Evolutionary conservation across 2,329 filamentous ascomycete species (phyloP).

Genomic region (Exophiala mesophila): DNA sequence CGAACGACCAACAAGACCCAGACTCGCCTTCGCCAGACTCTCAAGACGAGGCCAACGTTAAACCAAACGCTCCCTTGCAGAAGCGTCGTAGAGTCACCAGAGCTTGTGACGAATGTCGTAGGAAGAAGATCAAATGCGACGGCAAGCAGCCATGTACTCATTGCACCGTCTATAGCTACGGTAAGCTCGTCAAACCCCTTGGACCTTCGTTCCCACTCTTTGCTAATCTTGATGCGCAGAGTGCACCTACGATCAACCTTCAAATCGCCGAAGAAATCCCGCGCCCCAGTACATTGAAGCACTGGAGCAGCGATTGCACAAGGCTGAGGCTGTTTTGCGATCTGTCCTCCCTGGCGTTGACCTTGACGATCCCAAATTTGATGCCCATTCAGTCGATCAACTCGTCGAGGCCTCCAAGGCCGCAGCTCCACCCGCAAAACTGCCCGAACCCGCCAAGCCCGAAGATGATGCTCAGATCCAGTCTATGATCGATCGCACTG

Average conservation of each 20-base stretch:
- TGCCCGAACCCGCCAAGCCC: conserved; percentile 29
- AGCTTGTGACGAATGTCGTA: conserved; percentile 75
- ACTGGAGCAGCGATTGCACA: conserved; percentile 74
- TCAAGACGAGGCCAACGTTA: conserved; percentile 19
- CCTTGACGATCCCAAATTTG: conserved; percentile 76
- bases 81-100: conserved; percentile 74
- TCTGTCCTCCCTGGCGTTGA: conserved; percentile 79
- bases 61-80: conserved; percentile 54
- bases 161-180: conserved; percentile 97
- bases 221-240: conserved; percentile 49
- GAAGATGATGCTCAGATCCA: conserved; percentile 70
- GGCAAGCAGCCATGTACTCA: conserved; percentile 81
- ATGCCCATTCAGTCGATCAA: conserved; percentile 69
- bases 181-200: conserved; percentile 47
- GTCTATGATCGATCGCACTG: conserved; percentile 92
- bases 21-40: conserved; percentile 16
- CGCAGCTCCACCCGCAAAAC: conserved; percentile 10
- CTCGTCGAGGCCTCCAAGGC: conserved; percentile 42
- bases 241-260: conserved; percentile 93
- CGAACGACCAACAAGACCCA: conserved; percentile 6
- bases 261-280: conserved; percentile 83
- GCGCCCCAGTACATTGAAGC: conserved; percentile 91
- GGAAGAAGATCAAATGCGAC: conserved; percentile 75
- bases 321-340: conserved; percentile 73
- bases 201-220: neutral